These are phyloP conservation scores for Saccharomyces eubayanus DNA, from an alignment of 805 yeast species.

Conservation along the genomic window DNA sequence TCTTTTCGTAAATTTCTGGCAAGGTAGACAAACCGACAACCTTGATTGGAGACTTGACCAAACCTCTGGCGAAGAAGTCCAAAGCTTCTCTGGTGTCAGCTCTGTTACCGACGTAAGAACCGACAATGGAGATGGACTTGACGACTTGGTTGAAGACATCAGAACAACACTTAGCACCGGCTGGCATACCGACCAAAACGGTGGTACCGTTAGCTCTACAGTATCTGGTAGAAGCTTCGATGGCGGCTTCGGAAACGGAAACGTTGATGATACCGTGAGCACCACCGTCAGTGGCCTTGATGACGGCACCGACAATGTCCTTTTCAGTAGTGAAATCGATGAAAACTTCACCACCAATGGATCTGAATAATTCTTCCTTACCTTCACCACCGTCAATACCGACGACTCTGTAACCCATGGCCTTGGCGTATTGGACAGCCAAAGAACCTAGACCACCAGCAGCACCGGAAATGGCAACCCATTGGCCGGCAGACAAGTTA, in stretches of 20 bases:
- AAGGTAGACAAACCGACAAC: conserved; percentile 66
- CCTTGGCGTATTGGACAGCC: conserved; percentile 66
- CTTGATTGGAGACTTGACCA: conserved; percentile 61
- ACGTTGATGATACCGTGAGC: conserved; percentile 71
- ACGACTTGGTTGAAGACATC: conserved; percentile 68
- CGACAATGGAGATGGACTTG: conserved; percentile 61
- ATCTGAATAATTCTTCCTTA: conserved; percentile 45
- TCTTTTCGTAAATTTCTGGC: conserved; percentile 57
- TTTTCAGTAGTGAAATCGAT: conserved; percentile 50
- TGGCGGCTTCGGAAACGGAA: conserved; percentile 64
- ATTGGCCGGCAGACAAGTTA: conserved; percentile 56
- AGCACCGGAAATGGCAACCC: conserved; percentile 74
- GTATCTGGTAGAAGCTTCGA: conserved; percentile 51
- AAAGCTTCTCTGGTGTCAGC: conserved; percentile 76
- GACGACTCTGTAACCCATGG: conserved; percentile 66
- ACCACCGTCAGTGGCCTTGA: conserved; percentile 58
- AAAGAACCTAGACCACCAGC: conserved; percentile 74
- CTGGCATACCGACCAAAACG: conserved; percentile 70
- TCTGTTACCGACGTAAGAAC: conserved; percentile 85
- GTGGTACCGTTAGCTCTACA: conserved; percentile 63
- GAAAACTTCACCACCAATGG: conserved; percentile 59
- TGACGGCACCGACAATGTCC: conserved; percentile 48
- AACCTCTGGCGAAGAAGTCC: conserved; percentile 60
- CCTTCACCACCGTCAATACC: conserved; percentile 66
- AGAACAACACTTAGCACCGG: conserved; percentile 63